phyloP scores from a whole-genome alignment of 345 rosid species.

The Pelargonium nanum region DNA sequence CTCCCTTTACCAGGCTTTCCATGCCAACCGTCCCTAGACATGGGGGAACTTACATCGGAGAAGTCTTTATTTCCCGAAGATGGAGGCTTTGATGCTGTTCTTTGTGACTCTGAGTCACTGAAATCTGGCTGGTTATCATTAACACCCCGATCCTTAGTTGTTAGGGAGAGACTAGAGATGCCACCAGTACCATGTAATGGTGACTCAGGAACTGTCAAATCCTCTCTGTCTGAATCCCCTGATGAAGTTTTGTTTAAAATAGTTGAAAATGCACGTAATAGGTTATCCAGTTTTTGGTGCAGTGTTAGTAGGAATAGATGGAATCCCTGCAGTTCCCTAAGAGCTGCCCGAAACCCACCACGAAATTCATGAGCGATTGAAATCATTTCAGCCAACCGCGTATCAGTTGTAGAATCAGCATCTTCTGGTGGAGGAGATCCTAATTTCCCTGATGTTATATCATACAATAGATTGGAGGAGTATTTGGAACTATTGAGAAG shows the following conservation, averaged over 20 bases:
- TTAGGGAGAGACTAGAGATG: conserved; percentile 39
- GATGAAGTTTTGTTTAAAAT: conserved; percentile 52
- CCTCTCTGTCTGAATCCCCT: conserved; percentile 72
- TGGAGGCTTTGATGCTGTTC: conserved; percentile 39
- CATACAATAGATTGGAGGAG: conserved; percentile 60
- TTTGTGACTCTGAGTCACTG: conserved; percentile 58
- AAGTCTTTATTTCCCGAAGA: conserved; percentile 56
- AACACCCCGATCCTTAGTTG: conserved; percentile 40
- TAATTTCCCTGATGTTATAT: conserved; percentile 72
- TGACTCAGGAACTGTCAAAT: conserved; percentile 51
- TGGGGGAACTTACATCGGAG: conserved; percentile 53
- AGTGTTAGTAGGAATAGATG: conserved; percentile 87
- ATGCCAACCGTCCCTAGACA: conserved; percentile 68
- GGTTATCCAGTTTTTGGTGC: conserved; percentile 71
- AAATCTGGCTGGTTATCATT: conserved; percentile 47
- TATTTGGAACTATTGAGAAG: conserved; percentile 66
- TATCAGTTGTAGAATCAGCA: conserved; percentile 19
- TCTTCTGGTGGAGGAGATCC: conserved; percentile 44
- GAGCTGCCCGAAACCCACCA: conserved; percentile 76
- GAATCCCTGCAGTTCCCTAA: conserved; percentile 87
- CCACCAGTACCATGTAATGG: conserved; percentile 31
- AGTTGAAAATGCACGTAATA: conserved; percentile 57
- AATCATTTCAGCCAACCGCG: conserved; percentile 21
- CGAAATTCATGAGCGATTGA: conserved; percentile 61
- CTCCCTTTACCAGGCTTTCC: conserved; percentile 49